Conservation (phyloP, 2,329 filamentous ascomycete genomes). For the Talaromyces amestolkiae region DNA sequence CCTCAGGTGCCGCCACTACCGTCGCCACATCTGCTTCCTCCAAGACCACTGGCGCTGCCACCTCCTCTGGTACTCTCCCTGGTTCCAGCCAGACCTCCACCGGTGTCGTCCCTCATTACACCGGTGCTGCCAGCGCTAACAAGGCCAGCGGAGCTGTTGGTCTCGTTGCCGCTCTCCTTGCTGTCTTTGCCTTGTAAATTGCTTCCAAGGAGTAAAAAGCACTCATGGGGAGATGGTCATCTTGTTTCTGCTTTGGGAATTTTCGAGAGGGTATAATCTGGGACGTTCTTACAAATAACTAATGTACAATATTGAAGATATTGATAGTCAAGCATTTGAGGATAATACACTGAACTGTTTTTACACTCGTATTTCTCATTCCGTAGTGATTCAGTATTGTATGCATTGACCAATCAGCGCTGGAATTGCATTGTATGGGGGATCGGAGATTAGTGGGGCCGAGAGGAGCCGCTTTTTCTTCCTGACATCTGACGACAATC, state of each 20-base stretch:
- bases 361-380: not conserved
- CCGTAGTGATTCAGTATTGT: not conserved
- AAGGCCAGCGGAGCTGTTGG: slow-evolving; percentile 20
- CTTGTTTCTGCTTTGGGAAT: not conserved
- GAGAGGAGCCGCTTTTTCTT: not conserved
- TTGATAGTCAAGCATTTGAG: slow-evolving; percentile 1
- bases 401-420: not conserved
- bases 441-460: not conserved
- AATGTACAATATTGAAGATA: slow-evolving; percentile 9
- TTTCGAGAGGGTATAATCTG: not conserved
- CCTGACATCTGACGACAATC: not conserved
- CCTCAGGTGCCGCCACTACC: slow-evolving; percentile 13
- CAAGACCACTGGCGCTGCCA: slow-evolving; percentile 8
- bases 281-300: not conserved
- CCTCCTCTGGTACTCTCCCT: slow-evolving; percentile 12
- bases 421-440: not conserved
- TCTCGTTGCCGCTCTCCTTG: slow-evolving; percentile 21
- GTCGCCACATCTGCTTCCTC: slow-evolving; percentile 17
- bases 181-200: slow-evolving; percentile 23
- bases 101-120: slow-evolving; percentile 17
- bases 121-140: slow-evolving; percentile 22
- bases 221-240: not conserved
- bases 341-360: not conserved
- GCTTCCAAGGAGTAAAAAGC: not conserved
- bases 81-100: slow-evolving; percentile 10